Base-by-base conservation (phyloP, 1,284 basidiomycete genomes). In the Violaceomyces palustris region DNA sequence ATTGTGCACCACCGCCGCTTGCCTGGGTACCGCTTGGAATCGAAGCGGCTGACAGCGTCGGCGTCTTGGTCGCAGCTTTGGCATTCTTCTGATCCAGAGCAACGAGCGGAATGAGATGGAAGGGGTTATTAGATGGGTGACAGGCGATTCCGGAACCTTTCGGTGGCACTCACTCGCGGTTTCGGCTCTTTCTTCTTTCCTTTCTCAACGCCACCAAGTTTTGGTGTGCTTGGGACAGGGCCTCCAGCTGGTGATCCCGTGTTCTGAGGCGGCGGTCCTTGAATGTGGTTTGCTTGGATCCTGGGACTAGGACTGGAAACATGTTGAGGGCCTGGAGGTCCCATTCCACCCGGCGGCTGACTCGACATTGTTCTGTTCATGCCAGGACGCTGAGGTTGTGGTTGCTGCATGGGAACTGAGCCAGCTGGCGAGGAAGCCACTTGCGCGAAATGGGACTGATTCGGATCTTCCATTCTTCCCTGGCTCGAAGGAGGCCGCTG, bases 271-370 rank as follows among this genome's bases (percentile, higher is more conserved):
- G 45, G 43, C 36, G 42, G 48, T 31, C 44, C 37, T 15, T 45
- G 48, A 33, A 53, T 15, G 25, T 41, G 50, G 23, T 27, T 45
- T 2, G 52, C 47, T 27, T 42, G 31, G 24, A 49, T 51, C 30
- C 60, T 50, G 18, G 58, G 58, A 10, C 55, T 62, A 1, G 59
- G 51, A 6, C 60, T 62, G 9, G 58, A 51, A 24, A 64, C 50
- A 23, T 50, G 50, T n/a, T 43, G 48, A 7, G 48, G 27, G 3
- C 50, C 54, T 8, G 61, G 61, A 2, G 61, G 62, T 26, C 62
- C 62, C 62, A 64, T 64, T n/a, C 62, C 64, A 10, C 52, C 55
- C 9, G 43, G 45, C n/a, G 50, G 17, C 33, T 61, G 53, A 14
- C 50, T 6, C 12, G 38, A 58, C 2, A 42, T 36, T 1, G 41